These are phyloP conservation scores for Magnolia kwangsiensis DNA, from an alignment of 164 flowering plant species.

Conservation along the genomic window DNA sequence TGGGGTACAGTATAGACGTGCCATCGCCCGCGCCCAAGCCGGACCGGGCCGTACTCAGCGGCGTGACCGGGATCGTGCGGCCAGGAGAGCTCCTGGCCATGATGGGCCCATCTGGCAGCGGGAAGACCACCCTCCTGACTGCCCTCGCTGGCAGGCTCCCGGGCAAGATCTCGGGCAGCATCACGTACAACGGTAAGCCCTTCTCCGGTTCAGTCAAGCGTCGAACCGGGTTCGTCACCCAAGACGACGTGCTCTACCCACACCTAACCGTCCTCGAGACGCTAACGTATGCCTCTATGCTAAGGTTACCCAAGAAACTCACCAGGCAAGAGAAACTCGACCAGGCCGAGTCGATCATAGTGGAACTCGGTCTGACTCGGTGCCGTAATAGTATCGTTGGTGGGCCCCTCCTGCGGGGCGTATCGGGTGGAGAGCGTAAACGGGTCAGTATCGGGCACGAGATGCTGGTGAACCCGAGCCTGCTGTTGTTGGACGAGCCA, in stretches of 20 bases:
- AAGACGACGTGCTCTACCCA: conserved; percentile 81
- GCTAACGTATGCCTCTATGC: conserved; percentile 60
- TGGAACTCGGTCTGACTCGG: conserved; percentile 62
- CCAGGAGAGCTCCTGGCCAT: conserved; percentile 91
- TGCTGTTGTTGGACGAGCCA: conserved; percentile 83
- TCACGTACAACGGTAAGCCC: conserved; percentile 63
- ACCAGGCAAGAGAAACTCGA: conserved; percentile 49
- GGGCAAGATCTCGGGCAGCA: conserved; percentile 61
- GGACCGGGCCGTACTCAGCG: conserved; percentile 46
- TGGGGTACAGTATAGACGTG: conserved; percentile 40
- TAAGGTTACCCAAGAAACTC: conserved; percentile 60
- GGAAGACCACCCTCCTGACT: conserved; percentile 84
- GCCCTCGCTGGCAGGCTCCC: conserved; percentile 70
- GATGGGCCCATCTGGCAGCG: conserved; percentile 95
- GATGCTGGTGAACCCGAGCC: conserved; percentile 86
- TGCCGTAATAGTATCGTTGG: conserved; percentile 64
- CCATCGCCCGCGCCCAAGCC: conserved; percentile 33
- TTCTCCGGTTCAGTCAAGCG: conserved; percentile 61
- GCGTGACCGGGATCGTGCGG: conserved; percentile 57
- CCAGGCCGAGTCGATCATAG: conserved; percentile 56
- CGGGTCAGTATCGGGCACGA: conserved; percentile 97
- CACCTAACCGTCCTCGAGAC: conserved; percentile 87
- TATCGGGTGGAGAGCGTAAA: conserved; percentile 91
- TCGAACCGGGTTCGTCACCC: conserved; percentile 71
- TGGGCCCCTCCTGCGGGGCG: conserved; percentile 63